phyloP scores from a whole-genome alignment of 176 grass and related monocot genomes.

The Aegilops speltoides region DNA sequence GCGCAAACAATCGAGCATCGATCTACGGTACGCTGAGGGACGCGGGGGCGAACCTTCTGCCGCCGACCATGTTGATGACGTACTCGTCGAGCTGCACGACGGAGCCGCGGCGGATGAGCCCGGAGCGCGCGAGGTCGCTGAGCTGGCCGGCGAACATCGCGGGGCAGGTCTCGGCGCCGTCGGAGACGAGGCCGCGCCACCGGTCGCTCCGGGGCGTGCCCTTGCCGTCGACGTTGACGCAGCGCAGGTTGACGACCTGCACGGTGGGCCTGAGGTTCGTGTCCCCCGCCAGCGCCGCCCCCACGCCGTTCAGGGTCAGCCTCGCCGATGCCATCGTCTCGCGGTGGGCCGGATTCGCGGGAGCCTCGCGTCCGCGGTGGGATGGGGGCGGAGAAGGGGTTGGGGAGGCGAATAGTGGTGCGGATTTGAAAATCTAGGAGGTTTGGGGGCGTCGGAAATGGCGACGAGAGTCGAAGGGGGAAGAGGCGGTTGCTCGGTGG shows the following conservation, averaged over 20 bases:
- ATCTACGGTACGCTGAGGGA: neutral
- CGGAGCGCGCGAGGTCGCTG: slow-evolving; percentile 48
- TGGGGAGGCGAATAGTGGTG: neutral
- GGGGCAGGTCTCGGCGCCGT: slow-evolving; percentile 41
- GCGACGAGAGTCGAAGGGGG: neutral
- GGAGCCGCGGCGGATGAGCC: slow-evolving; percentile 49
- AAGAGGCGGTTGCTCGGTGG: slow-evolving; percentile 5
- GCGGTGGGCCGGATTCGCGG: neutral
- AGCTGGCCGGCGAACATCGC: slow-evolving; percentile 64
- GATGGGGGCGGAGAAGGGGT: neutral
- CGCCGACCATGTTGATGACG: slow-evolving; percentile 43
- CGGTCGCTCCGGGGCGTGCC: slow-evolving; percentile 35
- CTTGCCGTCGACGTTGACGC: slow-evolving; percentile 36
- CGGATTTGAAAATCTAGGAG: neutral
- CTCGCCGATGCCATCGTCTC: slow-evolving; percentile 26
- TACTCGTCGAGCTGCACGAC: slow-evolving; percentile 78
- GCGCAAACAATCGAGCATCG: neutral
- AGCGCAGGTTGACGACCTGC: slow-evolving; percentile 62
- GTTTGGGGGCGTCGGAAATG: neutral
- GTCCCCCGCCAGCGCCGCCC: slow-evolving; percentile 46
- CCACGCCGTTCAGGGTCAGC: slow-evolving; percentile 68
- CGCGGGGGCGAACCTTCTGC: slow-evolving; percentile 38
- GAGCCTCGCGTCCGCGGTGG: neutral
- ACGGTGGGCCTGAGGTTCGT: slow-evolving; percentile 61
- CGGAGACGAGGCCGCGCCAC: slow-evolving; percentile 65